A percentile compares a stretch with the other conserved stretches of the same genome.
These are phyloP conservation scores for Agaricus subrufescens DNA, from an alignment of 768 basidiomycete species.

Conservation along the genomic window DNA sequence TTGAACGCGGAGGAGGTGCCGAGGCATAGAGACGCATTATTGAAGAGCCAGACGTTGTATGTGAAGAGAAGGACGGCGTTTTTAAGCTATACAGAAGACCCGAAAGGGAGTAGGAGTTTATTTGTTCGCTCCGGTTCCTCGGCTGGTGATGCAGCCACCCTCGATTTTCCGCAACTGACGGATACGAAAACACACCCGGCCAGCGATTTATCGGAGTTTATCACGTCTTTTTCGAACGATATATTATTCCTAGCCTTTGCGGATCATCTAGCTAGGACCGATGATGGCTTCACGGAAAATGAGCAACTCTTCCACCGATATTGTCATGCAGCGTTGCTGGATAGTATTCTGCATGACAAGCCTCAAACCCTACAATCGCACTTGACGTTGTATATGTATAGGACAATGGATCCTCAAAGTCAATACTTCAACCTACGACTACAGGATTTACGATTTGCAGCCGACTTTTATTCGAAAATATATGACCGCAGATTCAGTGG, in stretches of 20 bases:
- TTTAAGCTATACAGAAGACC: slow-evolving; percentile 90
- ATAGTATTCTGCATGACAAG: slow-evolving; percentile 91
- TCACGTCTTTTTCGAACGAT: slow-evolving; percentile 84
- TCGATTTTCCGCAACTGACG: slow-evolving; percentile 79
- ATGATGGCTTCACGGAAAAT: slow-evolving; percentile 49
- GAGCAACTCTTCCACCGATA: slow-evolving; percentile 67
- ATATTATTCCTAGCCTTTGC: slow-evolving; percentile 76
- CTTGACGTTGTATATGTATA: slow-evolving; percentile 65
- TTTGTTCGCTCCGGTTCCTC: slow-evolving; percentile 87
- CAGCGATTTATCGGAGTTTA: slow-evolving; percentile 78
- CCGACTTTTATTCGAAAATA: slow-evolving; percentile 73
- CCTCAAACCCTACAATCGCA: slow-evolving; percentile 73
- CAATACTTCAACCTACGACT: slow-evolving; percentile 63
- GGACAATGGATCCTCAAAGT: slow-evolving; percentile 52
- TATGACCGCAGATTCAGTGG: slow-evolving; percentile 76
- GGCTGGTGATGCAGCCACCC: slow-evolving; percentile 75
- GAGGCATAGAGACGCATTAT: slow-evolving; percentile 62
- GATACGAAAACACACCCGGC: slow-evolving; percentile 63
- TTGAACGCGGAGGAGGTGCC: slow-evolving; percentile 70
- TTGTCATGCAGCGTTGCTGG: slow-evolving; percentile 72
- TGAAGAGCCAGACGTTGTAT: slow-evolving; percentile 77
- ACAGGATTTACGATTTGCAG: slow-evolving; percentile 70
- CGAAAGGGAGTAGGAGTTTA: slow-evolving; percentile 86
- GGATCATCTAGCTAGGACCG: slow-evolving; percentile 62
- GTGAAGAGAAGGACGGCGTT: slow-evolving; percentile 93